Base-by-base conservation (phyloP, 2,329 filamentous ascomycete species). In the Periconia sp. region DNA sequence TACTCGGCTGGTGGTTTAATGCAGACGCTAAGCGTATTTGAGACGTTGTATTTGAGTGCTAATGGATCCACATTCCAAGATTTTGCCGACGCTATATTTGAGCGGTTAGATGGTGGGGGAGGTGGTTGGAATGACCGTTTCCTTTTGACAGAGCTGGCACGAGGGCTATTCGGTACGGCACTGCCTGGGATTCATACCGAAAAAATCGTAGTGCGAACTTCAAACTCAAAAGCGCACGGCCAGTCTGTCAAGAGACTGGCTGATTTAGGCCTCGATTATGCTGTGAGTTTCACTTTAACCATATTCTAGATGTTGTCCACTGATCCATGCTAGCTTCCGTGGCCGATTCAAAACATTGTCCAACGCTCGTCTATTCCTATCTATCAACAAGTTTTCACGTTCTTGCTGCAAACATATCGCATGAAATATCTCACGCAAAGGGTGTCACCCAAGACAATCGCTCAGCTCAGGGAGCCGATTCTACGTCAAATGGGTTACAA, bases 41-140 rank as follows among this genome's bases (percentile, higher is more conserved):
- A 90, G 33, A 76, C 82, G 40, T 76, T 97, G 15, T 97, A 92
- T 69, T 81, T 96, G 19, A 88, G 89, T 73, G 84, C 83, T 15
- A 86, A 97, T 62, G 90, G 91, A 1, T 82, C 85, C 1, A 76
- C 85, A 0, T 83, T 88, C 1, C 82, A 88, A 45, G 73, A 77
- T 0, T 87, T 96, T 61, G 83, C 88, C 13, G 80, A 81, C 23
- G 82, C 82, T 13, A 72, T 97, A 1, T 96, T 96, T 66, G 83
- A 87, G 51, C 86, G 88, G 46, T 82, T 97, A 43, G 89, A 94
- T 60, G 78, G 72, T 46, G 75, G 76, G 13, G 73, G 80, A 76
- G 67, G 72, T 66, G 73, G 73, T 35, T 97, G 92, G 92, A 87
- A 88, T 56, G 91, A 97, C 69, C 84, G 86, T 18, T 96, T 93